A percentile compares a stretch with the other conserved stretches of the same genome.
Evolutionary conservation across 768 basidiomycete species (phyloP).

Genomic region (Boletus vinaceobasis): DNA sequence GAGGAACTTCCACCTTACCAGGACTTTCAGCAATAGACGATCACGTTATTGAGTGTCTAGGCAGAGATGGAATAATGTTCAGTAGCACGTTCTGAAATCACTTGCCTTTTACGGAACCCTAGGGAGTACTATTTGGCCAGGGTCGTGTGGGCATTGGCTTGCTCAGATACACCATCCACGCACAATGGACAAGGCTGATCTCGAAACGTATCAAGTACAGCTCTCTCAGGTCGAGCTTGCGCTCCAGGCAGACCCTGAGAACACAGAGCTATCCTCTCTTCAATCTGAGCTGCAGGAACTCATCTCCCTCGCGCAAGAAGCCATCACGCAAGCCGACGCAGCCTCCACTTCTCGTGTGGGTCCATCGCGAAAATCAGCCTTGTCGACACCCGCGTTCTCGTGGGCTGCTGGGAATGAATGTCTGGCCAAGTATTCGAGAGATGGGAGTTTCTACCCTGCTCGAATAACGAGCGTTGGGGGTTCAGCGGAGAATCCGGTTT

Average conservation of each 20-base stretch:
- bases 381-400: slow-evolving; percentile 48
- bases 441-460: slow-evolving; percentile 85
- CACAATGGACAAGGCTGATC: slow-evolving; percentile 59
- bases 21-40: slow-evolving; percentile 29
- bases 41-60: too few relatives aligned
- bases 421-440: slow-evolving; percentile 80
- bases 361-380: slow-evolving; percentile 50
- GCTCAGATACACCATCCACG: background rate
- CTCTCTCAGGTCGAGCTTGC: slow-evolving; percentile 85
- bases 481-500: slow-evolving; percentile 75
- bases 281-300: slow-evolving; percentile 79
- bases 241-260: slow-evolving; percentile 70
- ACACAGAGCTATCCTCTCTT: slow-evolving; percentile 68
- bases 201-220: slow-evolving; percentile 88
- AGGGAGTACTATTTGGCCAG: background rate
- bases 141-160: background rate
- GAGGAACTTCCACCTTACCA: slow-evolving; percentile 46
- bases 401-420: slow-evolving; percentile 85
- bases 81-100: background rate
- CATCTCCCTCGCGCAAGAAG: slow-evolving; percentile 73
- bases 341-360: slow-evolving; percentile 60
- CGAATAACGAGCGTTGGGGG: slow-evolving; percentile 84
- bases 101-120: slow-evolving; percentile 22
- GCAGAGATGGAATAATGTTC: background rate
- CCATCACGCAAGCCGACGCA: slow-evolving; percentile 64